Conservation (phyloP, 2,329 filamentous ascomycete species). For the Exophiala sideris region DNA sequence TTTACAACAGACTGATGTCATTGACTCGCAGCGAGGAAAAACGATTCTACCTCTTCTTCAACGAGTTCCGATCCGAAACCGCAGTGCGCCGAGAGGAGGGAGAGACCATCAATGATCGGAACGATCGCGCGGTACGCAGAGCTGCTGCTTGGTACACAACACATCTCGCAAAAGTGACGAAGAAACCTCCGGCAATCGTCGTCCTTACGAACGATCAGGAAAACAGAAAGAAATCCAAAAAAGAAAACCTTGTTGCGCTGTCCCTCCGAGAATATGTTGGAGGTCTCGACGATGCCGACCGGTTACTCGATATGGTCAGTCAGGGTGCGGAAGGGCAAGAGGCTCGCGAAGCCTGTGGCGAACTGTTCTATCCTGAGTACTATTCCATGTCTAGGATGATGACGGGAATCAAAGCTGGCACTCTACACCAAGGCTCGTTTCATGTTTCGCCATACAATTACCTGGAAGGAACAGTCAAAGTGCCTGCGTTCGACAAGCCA, state of each 20-base stretch:
- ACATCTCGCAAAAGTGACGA: conserved; percentile 64
- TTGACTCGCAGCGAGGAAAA: conserved; percentile 95
- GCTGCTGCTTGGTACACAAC: conserved; percentile 87
- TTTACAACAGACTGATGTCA: conserved; percentile 89
- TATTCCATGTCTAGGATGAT: conserved; percentile 86
- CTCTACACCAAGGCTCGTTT: conserved; percentile 90
- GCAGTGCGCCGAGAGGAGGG: conserved; percentile 70
- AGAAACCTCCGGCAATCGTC: conserved; percentile 70
- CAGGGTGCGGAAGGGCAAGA: conserved; percentile 68
- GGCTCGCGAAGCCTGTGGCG: conserved; percentile 60
- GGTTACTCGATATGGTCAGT: conserved; percentile 88
- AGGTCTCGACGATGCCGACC: conserved; percentile 76
- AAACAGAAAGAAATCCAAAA: conserved; percentile 76
- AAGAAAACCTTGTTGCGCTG: conserved; percentile 67
- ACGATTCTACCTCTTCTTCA: conserved; percentile 98
- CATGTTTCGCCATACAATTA: conserved; percentile 98
- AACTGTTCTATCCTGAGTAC: conserved; percentile 85
- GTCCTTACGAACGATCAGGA: conserved; percentile 93
- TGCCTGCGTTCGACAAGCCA: conserved; percentile 83
- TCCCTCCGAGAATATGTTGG: conserved; percentile 76
- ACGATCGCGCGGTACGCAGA: conserved; percentile 83
- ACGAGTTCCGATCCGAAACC: conserved; percentile 92
- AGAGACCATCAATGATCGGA: conserved; percentile 93
- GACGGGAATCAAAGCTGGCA: conserved; percentile 84
- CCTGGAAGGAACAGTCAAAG: conserved; percentile 85